A percentile compares a stretch with the other conserved stretches of the same genome.
These are phyloP conservation scores for Recurvomyces mirabilis DNA, from an alignment of 495 filamentous ascomycete genomes.

Conservation along the genomic window DNA sequence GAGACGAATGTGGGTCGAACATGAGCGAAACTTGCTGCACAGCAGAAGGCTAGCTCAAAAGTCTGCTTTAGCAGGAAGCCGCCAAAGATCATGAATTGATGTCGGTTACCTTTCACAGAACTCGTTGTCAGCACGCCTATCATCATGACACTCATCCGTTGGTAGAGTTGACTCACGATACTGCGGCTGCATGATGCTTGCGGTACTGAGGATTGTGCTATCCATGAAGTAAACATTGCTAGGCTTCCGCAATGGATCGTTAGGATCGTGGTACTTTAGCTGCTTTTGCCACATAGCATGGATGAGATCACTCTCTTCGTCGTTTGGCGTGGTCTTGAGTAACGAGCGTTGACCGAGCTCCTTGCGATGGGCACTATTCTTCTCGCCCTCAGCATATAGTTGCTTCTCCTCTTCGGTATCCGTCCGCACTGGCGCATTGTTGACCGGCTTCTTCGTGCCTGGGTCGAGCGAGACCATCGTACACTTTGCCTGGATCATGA, in stretches of 20 bases:
- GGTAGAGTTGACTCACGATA: no score
- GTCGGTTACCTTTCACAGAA: no score
- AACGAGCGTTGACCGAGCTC: conserved; percentile 50
- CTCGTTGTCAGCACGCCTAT: not conserved
- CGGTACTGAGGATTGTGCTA: conserved; percentile 52
- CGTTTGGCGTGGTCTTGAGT: conserved; percentile 61
- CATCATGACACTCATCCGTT: no score
- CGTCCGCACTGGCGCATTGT: conserved; percentile 47
- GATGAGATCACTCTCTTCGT: conserved; percentile 65
- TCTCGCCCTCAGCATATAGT: conserved; percentile 58
- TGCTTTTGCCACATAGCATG: conserved; percentile 71
- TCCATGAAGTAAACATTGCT: conserved; percentile 56
- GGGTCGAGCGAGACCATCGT: conserved; percentile 79
- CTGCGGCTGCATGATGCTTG: conserved; percentile 80
- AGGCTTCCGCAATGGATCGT: conserved; percentile 46
- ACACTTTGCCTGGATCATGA: conserved; percentile 69
- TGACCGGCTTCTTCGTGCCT: conserved; percentile 53
- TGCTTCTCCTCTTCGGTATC: conserved; percentile 62
- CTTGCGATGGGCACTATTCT: conserved; percentile 66
- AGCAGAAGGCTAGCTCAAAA: conserved; percentile 72
- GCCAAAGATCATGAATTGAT: conserved; percentile 86
- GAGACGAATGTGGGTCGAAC: conserved; percentile 64
- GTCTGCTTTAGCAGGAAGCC: conserved; percentile 73
- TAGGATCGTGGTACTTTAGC: conserved; percentile 56
- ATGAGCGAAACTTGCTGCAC: conserved; percentile 68